Evolutionary conservation across 2,329 filamentous ascomycete species (phyloP).

Genomic region (Ophiostoma fasciatum): DNA sequence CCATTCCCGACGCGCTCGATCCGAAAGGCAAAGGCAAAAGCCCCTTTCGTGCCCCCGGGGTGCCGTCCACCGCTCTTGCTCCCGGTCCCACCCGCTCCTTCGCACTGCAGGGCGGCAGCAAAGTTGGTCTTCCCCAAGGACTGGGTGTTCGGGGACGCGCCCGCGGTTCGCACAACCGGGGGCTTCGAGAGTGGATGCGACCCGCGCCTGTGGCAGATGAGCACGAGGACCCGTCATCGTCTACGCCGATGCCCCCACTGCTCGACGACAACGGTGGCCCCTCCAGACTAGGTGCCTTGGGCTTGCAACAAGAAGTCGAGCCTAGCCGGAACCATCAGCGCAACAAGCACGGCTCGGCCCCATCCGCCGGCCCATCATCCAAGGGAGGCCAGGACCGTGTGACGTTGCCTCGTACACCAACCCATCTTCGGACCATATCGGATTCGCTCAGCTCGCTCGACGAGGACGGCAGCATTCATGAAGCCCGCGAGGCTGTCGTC

Average conservation of each 20-base stretch:
- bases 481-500: slow-evolving; percentile 12
- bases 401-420: background rate
- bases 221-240: background rate
- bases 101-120: background rate
- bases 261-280: too few relatives aligned
- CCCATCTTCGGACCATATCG: background rate
- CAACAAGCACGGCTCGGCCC: background rate
- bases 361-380: background rate
- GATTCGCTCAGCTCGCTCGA: slow-evolving; percentile 9
- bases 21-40: background rate
- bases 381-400: background rate
- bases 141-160: background rate
- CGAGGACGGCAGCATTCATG: slow-evolving; percentile 14
- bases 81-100: background rate
- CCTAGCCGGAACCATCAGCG: background rate
- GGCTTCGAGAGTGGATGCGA: slow-evolving; percentile 1
- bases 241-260: background rate
- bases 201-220: background rate
- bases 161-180: background rate
- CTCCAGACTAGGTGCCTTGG: too few relatives aligned
- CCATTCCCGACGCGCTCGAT: background rate
- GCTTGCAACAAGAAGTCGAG: background rate
- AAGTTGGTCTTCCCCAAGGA: background rate
- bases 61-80: background rate
- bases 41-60: background rate